Base-by-base conservation (phyloP, 2,329 filamentous ascomycete genomes). In the Bipolaris zeicola region DNA sequence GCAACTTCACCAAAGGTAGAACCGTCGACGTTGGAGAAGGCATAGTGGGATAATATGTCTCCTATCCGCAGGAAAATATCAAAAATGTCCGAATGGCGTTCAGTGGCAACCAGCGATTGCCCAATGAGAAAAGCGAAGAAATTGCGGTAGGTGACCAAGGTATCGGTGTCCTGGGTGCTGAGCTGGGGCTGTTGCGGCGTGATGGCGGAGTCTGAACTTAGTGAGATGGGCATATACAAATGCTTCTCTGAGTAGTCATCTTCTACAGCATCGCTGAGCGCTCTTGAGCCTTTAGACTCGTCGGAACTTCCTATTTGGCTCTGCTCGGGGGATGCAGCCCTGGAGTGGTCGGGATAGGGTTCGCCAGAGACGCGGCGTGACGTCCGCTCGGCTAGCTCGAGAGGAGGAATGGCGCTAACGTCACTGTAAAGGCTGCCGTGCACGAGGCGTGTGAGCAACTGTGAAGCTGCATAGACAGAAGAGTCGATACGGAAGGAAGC, bases 61-160 rank as follows among this genome's bases (percentile, higher is more conserved):
- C 84, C 78, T n/a, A 88, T 81, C 18, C 84, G 81, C 76, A 87
- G 79, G 72, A 88, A 87, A 14, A 87, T 84, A 33, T 81, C 77
- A 69, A 87, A 88, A 13, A 87, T 78, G 1, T 80, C 80, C 1
- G 81, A 76, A 42, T 82, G 81, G 46, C 79, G 76, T 20, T 83
- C 80, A 0, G 85, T 87, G 3, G 85, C 84, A 10, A 88, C 80
- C 14, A 88, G 74, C 2, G 85, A 84, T 65, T 86, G 83, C 3
- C 85, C 85, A n/a, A 83, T 76, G 1, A 88, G 76, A 64, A 88
- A 88, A 5, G 85, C 83, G 69, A 88, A 87, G 51, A 87, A 78
- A 66, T 88, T 88, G 49, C 86, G 83, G 66, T 86, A 85, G 11
- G 84, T 77, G 6, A 88, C 71, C 33, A 88, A 72, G 0, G 80